Evolutionary conservation across 106 monocot genomes (phyloP), one percentile per base, ranked within the genome.

Genomic region (Platanthera guangdongensis): DNA sequence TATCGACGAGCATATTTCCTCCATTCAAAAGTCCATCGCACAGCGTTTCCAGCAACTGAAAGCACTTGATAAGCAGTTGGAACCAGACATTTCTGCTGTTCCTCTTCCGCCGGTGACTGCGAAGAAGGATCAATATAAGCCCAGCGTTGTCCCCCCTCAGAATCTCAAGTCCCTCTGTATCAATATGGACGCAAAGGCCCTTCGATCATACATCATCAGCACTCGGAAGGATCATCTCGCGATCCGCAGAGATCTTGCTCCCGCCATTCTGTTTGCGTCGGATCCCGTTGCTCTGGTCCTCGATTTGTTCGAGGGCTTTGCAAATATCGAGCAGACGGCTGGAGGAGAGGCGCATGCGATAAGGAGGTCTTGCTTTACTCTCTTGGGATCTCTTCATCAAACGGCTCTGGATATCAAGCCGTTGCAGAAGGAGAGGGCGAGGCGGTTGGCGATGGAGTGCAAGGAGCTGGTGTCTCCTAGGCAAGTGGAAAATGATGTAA

Each of bases 1-100:
- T 73, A 76, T 92, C 39, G 92, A 92, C 46, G 82, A 76, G 25
- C 77, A 92, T 59, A 22, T 88, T 39, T 25, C 81, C 51, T 78
- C 86, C 80, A 51, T 88, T 71, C 62, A 85, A 21, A 15, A 15
- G 14, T 84, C 88, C 75, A 84, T 92, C 65, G 72, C 76, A 12
- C 52, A 68, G 25, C 86, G 86, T 7, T 80, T 92, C 79, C 75
- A 76, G 45, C 69, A 79, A 2, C 88, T 91, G 52, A 71, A 81
- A 12, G 68, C 78, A 48, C 77, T 68, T 9, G 70, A 74, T 32
- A 2, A n/a, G 32, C 25, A 2, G 9, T 3, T 7, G 14, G n/a
- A 45, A 15, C 62, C n/a, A 47, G 54, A 21, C 46, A 50, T 46
- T 46, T 3, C 81, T 10, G 30, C 28, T 57, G 5, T 57, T 14